These are phyloP conservation scores for Aspergillus sp. DNA, from an alignment of 2,329 filamentous ascomycete species.

Conservation along the genomic window DNA sequence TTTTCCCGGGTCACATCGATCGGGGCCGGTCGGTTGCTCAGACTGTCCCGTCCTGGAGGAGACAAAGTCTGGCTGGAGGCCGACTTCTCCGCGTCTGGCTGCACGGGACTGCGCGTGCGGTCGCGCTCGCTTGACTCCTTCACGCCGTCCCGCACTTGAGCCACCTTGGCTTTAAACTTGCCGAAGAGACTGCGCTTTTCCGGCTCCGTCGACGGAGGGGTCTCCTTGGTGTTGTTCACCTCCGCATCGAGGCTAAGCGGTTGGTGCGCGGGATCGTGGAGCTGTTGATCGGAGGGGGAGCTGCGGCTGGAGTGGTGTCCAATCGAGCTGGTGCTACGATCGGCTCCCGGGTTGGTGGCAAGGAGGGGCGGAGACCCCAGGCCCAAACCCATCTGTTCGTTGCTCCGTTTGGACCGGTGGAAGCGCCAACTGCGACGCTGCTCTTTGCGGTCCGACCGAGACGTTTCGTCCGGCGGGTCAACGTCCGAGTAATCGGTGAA, in stretches of 20 bases:
- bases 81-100: conserved; percentile 33
- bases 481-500: conserved; percentile 78
- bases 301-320: conserved; percentile 49
- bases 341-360: conserved; percentile 63
- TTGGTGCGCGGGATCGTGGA: conserved; percentile 35
- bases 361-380: conserved; percentile 49
- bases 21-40: conserved; percentile 18
- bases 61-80: conserved; percentile 34
- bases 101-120: conserved; percentile 51
- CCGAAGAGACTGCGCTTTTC: conserved; percentile 62
- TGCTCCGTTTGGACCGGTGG: conserved; percentile 57
- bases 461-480: conserved; percentile 66
- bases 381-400: conserved; percentile 46
- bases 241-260: conserved; percentile 39
- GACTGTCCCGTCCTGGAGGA: conserved; percentile 23
- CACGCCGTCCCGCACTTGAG: conserved; percentile 52
- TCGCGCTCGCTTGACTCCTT: conserved; percentile 52
- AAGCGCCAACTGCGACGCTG: conserved; percentile 73
- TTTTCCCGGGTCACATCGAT: conserved; percentile 25
- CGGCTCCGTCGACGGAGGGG: conserved; percentile 30
- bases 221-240: conserved; percentile 29
- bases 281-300: conserved; percentile 42
- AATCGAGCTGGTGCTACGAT: conserved; percentile 66
- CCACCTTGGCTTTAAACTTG: conserved; percentile 64
- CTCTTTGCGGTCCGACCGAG: conserved; percentile 59